Evolutionary conservation across 495 filamentous ascomycete genomes (phyloP).

Genomic region (Parathielavia hyrcaniae): DNA sequence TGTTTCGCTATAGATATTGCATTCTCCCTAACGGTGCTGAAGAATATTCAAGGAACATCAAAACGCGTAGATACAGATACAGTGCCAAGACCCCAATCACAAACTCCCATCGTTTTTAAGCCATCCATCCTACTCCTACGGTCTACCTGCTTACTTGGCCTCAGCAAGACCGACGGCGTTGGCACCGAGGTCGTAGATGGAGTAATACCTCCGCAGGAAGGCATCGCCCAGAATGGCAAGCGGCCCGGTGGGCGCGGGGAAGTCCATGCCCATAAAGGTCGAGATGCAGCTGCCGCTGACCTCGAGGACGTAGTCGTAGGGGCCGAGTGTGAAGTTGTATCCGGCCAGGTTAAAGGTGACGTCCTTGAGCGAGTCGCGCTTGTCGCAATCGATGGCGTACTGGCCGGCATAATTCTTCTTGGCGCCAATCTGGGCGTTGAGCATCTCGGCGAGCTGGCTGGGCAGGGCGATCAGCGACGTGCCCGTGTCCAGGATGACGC

Average conservation of each 20-base stretch:
- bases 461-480: conserved; percentile 97
- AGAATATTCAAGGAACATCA: conserved; percentile 1
- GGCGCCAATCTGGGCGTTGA: conserved; percentile 96
- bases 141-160: conserved; percentile 49
- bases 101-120: not conserved
- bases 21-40: not conserved
- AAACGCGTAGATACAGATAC: conserved; percentile 2
- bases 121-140: not conserved
- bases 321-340: conserved; percentile 80
- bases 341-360: conserved; percentile 81
- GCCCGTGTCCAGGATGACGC: conserved; percentile 95
- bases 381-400: conserved; percentile 84
- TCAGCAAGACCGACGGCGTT: conserved; percentile 80
- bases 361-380: conserved; percentile 76
- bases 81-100: not conserved
- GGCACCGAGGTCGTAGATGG: conserved; percentile 87
- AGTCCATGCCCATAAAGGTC: conserved; percentile 96
- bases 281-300: conserved; percentile 93
- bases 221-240: conserved; percentile 95
- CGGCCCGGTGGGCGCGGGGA: conserved; percentile 84
- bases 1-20: not conserved
- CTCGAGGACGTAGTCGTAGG: conserved; percentile 95
- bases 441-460: conserved; percentile 83
- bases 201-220: conserved; percentile 96
- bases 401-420: conserved; percentile 96